phyloP scores from a whole-genome alignment of 345 rosid species.

The Hypericum perforatum region DNA sequence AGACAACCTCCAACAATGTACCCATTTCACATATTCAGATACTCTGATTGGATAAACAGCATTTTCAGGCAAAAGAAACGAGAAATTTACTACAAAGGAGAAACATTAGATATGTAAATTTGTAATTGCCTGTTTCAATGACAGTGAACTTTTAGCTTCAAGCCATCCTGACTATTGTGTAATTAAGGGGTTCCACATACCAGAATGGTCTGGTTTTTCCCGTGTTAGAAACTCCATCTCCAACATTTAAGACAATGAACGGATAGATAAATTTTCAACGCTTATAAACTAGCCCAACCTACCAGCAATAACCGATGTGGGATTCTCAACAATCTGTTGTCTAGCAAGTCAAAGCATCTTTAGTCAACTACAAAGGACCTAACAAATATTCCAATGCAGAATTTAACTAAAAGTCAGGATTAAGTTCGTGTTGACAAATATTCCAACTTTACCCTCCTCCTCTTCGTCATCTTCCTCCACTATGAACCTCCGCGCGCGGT shows the following conservation, averaged over 20 bases:
- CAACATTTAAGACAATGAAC: no score
- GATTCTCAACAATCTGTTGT: slow-evolving; percentile 6
- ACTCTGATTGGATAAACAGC: no score
- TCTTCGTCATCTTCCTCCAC: slow-evolving; percentile 63
- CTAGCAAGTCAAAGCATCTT: no score
- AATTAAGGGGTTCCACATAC: slow-evolving; percentile 7
- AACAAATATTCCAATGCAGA: slow-evolving; percentile 6
- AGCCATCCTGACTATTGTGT: background rate
- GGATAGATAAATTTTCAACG: no score
- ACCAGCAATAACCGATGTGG: slow-evolving; percentile 89
- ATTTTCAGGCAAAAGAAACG: background rate
- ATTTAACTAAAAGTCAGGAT: slow-evolving; percentile 1
- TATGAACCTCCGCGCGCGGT: slow-evolving; percentile 59
- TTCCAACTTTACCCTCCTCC: slow-evolving; percentile 17
- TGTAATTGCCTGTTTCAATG: slow-evolving; percentile 74
- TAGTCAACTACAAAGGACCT: no score
- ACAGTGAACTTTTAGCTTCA: slow-evolving; percentile 18
- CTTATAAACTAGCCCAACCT: slow-evolving; percentile 99
- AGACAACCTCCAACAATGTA: background rate
- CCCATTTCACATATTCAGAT: background rate
- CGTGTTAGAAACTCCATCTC: no score
- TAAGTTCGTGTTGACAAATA: background rate
- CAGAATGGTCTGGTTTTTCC: slow-evolving; percentile 96
- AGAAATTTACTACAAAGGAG: slow-evolving; percentile 61
- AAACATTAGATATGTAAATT: slow-evolving; percentile 66